Evolutionary conservation across 192 early-diverging fungal genomes (phyloP), one percentile per base, ranked within the genome.

Genomic region (Spizellomyces sp.): DNA sequence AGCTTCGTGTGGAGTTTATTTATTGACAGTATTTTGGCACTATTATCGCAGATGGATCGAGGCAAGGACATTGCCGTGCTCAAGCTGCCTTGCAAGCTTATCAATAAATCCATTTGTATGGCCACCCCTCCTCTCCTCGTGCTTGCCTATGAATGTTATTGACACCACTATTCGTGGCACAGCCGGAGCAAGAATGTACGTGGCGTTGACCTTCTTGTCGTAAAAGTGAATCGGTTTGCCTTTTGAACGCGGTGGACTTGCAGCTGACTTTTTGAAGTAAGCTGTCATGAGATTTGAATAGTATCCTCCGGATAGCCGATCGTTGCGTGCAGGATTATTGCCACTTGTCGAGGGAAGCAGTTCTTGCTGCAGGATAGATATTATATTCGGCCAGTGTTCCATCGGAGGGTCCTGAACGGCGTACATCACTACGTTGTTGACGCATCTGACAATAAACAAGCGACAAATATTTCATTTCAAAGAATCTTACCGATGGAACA

Each of bases 341-440:
- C 27, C 41, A 42, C 52, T 36, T 41, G 12, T 17, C 19, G 48
- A 2, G 22, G 17, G 71, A 43, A 55, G 19, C 42, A 70, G 69
- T 10, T 55, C 48, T 9, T 50, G 58, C 61, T 76, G 74, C 48
- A 76, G 60, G 43, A 76, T 46, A 6, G 67, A 76, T 15, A 76
- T 56, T 36, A 76, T 64, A 46, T 76, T 76, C 12, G 74, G 74
- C 74, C 74, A 76, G 41, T 76, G 74, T 19, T 70, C 69, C 5
- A 55, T 14, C 4, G 68, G 69, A 6, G 74, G 62, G 5, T 70
- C 74, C 67, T 75, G 17, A 17, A 17, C 60, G 7, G 5, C 46
- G 27, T 6, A 43, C 12, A 15, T 66, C 21, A 64, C 21, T 58
- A 70, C 45, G 44, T n/a, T 19, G 14, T 0, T 2, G 7, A 27